phyloP scores from a whole-genome alignment of 495 filamentous ascomycete genomes.

The Penicillium argentinense region DNA sequence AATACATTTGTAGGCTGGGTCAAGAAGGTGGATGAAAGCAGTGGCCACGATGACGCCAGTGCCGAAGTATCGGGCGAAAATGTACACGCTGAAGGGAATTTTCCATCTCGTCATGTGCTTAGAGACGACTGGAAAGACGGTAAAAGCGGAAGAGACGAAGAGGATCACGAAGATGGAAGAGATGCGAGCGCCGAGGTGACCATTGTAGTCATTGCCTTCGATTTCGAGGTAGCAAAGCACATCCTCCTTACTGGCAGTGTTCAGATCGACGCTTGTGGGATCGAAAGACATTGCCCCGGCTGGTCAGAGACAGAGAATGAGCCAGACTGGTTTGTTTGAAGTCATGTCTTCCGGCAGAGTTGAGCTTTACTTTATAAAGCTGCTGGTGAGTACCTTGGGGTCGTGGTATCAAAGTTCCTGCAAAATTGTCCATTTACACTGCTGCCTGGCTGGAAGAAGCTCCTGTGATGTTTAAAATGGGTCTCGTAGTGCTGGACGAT shows the following conservation, averaged over 20 bases:
- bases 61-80: conserved; percentile 70
- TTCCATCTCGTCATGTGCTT: conserved; percentile 51
- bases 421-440: not conserved
- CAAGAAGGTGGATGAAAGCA: conserved; percentile 59
- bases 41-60: conserved; percentile 70
- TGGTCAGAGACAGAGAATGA: not conserved
- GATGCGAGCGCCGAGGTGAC: conserved; percentile 38
- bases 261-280: conserved; percentile 31
- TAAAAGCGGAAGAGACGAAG: conserved; percentile 36
- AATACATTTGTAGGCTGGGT: conserved; percentile 51
- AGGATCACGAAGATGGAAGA: conserved; percentile 45
- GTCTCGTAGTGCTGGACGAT: not conserved
- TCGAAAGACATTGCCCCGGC: conserved; percentile 21
- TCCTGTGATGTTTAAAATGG: not conserved
- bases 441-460: conserved; percentile 1
- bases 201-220: conserved; percentile 40
- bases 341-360: too few species aligned
- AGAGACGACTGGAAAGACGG: conserved; percentile 64
- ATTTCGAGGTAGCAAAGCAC: conserved; percentile 34
- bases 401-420: not conserved
- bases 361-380: not conserved
- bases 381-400: not conserved
- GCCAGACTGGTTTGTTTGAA: too few species aligned
- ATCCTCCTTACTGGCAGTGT: conserved; percentile 30
- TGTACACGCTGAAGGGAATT: conserved; percentile 63